Conservation (phyloP, 2,329 filamentous ascomycete species). For the Venturia carpophila region DNA sequence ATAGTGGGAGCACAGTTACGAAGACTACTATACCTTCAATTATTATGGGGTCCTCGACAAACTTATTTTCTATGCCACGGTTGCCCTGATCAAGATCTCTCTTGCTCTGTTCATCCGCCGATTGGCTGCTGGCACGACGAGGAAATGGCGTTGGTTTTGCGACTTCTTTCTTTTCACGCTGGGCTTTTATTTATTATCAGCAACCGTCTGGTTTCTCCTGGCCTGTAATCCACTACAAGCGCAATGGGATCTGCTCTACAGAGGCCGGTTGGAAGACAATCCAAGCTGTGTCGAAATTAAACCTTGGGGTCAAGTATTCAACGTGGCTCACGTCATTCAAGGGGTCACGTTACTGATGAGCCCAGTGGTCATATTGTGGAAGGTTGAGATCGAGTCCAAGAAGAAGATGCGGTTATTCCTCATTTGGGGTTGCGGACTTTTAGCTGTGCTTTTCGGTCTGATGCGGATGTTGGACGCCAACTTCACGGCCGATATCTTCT, state of each 20-base stretch:
- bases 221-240: constrained; percentile 25
- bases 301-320: constrained; percentile 21
- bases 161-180: constrained; percentile 28
- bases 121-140: constrained; percentile 27
- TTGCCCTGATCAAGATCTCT: constrained; percentile 33
- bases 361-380: constrained; percentile 32
- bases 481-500: background rate
- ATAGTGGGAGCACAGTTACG: background rate
- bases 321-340: constrained; percentile 26
- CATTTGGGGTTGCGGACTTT: background rate
- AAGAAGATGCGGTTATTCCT: constrained; percentile 29
- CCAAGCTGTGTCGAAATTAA: constrained; percentile 23
- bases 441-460: background rate
- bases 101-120: constrained; percentile 32
- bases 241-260: constrained; percentile 26
- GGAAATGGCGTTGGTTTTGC: constrained; percentile 27
- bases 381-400: constrained; percentile 26
- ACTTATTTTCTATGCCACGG: constrained; percentile 26
- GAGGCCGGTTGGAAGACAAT: constrained; percentile 22
- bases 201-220: constrained; percentile 28
- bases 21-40: background rate
- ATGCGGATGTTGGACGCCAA: background rate
- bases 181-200: constrained; percentile 25
- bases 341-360: constrained; percentile 29
- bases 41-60: background rate